phyloP scores from a whole-genome alignment of 139 green algal genomes.

The Chlamydomonas sphaeroides region DNA sequence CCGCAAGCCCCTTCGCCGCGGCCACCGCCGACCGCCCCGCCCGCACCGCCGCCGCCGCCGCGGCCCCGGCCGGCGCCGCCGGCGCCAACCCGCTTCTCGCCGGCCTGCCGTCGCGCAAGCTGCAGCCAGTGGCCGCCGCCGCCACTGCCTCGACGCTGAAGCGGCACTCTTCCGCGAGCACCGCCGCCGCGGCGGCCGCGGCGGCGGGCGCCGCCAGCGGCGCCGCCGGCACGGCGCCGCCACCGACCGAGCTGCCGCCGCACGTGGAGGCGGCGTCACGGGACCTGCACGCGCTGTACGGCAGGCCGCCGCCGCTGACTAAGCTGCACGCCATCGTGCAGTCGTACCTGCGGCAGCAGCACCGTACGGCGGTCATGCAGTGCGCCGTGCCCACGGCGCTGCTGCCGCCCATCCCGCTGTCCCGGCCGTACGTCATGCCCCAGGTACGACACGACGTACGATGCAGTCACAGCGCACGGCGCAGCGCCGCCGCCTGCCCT shows the following conservation, averaged over 20 bases:
- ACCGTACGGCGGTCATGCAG: conserved; percentile 60
- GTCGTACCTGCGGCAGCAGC: conserved; percentile 78
- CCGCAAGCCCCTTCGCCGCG: conserved; percentile 7
- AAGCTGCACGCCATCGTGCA: conserved; percentile 74
- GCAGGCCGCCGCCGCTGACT: conserved; percentile 28
- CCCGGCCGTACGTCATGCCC: conserved; percentile 60
- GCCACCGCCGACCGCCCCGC: not conserved
- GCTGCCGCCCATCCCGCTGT: conserved; percentile 74
- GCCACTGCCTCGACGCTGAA: not conserved
- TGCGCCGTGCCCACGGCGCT: conserved; percentile 67
- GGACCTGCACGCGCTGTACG: conserved; percentile 16
- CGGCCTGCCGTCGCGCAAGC: conserved; percentile 24
- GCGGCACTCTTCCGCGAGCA: conserved; percentile 14
- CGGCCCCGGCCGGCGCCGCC: not conserved
- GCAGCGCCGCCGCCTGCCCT: no score
- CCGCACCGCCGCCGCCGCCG: not conserved
- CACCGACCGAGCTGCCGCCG: conserved; percentile 16
- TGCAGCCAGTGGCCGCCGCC: not conserved
- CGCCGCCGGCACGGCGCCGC: not conserved
- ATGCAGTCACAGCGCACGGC: no score
- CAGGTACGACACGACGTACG: conserved; percentile 21
- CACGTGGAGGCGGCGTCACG: conserved; percentile 41
- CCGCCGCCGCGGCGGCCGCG: not conserved
- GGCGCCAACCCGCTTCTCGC: conserved; percentile 19
- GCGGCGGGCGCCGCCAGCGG: not conserved